Conservation (phyloP, 140 eudicot genomes). For the Anethum foeniculum region DNA sequence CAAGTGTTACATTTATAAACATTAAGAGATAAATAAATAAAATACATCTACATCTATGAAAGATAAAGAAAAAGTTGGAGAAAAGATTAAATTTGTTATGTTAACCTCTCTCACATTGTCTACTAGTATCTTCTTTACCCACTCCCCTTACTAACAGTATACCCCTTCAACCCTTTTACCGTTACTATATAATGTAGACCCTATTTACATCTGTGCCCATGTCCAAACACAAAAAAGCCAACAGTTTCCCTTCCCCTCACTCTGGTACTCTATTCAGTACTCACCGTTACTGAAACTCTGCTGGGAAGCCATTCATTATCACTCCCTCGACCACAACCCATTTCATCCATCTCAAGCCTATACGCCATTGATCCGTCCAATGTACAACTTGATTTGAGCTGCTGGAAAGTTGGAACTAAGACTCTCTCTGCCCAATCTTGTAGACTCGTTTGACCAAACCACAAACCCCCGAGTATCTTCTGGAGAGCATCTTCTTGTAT, state of each 20-base stretch:
- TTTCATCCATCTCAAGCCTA: slow-evolving; percentile 45
- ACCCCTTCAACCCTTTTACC: background rate
- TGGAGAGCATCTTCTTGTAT: slow-evolving; percentile 59
- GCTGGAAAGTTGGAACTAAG: slow-evolving; percentile 50
- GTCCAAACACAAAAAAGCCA: slow-evolving; percentile 9
- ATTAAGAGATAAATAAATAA: slow-evolving; percentile 17
- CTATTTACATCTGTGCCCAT: slow-evolving; percentile 39
- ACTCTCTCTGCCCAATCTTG: slow-evolving; percentile 72
- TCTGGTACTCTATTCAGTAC: slow-evolving; percentile 20
- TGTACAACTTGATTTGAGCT: slow-evolving; percentile 32
- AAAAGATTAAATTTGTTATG: slow-evolving; percentile 27
- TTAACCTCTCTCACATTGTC: slow-evolving; percentile 15
- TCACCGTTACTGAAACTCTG: slow-evolving; percentile 40
- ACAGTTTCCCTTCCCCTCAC: slow-evolving; percentile 2
- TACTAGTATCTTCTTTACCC: slow-evolving; percentile 19
- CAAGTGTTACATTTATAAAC: slow-evolving; percentile 11
- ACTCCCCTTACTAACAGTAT: slow-evolving; percentile 10
- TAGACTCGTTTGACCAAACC: slow-evolving; percentile 62
- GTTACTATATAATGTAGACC: slow-evolving; percentile 5
- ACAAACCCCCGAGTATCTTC: slow-evolving; percentile 67
- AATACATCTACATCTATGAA: slow-evolving; percentile 11
- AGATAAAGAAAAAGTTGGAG: slow-evolving; percentile 13
- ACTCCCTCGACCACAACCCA: slow-evolving; percentile 23
- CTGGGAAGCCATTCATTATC: slow-evolving; percentile 69
- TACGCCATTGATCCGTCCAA: slow-evolving; percentile 24